Evolutionary conservation across 2,329 filamentous ascomycete genomes (phyloP).

Genomic region (Epichloe festucae): DNA sequence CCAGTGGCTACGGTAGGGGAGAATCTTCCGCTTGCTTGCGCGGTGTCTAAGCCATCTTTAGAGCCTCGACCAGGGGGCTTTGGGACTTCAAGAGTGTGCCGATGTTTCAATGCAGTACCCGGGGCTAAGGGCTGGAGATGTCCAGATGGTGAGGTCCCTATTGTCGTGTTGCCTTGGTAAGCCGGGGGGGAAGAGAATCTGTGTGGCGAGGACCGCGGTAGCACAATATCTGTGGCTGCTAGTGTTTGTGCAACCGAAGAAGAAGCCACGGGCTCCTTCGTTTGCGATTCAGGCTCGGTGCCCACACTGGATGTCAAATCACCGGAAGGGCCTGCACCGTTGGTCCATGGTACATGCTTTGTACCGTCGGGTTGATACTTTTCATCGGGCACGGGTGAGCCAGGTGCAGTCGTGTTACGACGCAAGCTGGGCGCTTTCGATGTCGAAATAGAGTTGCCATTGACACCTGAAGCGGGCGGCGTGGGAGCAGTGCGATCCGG

Average conservation of each 20-base stretch:
- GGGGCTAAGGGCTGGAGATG: constrained; percentile 31
- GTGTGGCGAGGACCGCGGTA: constrained; percentile 27
- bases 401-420: not conserved
- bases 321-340: not conserved
- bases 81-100: constrained; percentile 82
- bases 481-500: constrained; percentile 18
- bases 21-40: constrained; percentile 65
- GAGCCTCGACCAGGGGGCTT: constrained; percentile 55
- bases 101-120: constrained; percentile 55
- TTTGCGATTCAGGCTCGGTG: not conserved
- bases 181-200: constrained; percentile 56
- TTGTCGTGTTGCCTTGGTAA: constrained; percentile 29
- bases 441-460: constrained; percentile 8
- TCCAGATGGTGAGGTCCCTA: constrained; percentile 33
- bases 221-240: constrained; percentile 2
- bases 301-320: not conserved
- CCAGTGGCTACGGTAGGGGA: constrained; percentile 50
- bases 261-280: not conserved
- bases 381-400: not conserved
- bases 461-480: constrained; percentile 8
- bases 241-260: constrained; percentile 1
- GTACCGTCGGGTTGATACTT: not conserved
- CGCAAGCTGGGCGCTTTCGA: not conserved
- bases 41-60: constrained; percentile 56
- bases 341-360: not conserved